Evolutionary conservation across 306 rosid species (phyloP).

Genomic region (Vigna trinervia): DNA sequence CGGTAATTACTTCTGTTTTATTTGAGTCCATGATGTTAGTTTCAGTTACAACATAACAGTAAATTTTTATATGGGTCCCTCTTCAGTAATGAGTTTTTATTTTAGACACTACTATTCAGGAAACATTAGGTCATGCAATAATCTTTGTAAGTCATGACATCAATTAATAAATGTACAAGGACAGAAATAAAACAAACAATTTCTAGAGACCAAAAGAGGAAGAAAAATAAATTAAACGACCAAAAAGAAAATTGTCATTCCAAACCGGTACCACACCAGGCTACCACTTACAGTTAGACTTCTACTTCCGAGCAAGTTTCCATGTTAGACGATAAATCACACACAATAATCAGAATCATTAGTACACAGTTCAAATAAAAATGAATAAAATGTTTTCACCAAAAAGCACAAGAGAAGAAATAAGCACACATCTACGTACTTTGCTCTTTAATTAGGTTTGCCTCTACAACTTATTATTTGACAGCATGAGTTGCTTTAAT

Average conservation of each 20-base stretch:
- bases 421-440: background rate
- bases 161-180: background rate
- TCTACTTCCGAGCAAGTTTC: background rate
- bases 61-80: background rate
- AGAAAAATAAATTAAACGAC: background rate
- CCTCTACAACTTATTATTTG: background rate
- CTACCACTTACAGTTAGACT: constrained; percentile 10
- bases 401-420: constrained; percentile 4
- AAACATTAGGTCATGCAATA: background rate
- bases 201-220: background rate
- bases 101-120: background rate
- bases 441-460: background rate
- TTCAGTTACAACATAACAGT: background rate
- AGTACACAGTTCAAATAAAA: constrained; percentile 8
- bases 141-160: background rate
- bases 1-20: background rate
- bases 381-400: constrained; percentile 25
- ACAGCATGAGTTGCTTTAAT: constrained; percentile 31
- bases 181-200: background rate
- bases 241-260: background rate
- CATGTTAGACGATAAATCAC: constrained; percentile 6
- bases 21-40: background rate
- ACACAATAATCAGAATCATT: constrained; percentile 3
- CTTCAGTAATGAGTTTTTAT: background rate
- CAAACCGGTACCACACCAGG: background rate